A percentile compares a stretch with the other conserved stretches of the same genome.
Conservation (phyloP, 345 rosid genomes). For the Bruguiera parviflora region DNA sequence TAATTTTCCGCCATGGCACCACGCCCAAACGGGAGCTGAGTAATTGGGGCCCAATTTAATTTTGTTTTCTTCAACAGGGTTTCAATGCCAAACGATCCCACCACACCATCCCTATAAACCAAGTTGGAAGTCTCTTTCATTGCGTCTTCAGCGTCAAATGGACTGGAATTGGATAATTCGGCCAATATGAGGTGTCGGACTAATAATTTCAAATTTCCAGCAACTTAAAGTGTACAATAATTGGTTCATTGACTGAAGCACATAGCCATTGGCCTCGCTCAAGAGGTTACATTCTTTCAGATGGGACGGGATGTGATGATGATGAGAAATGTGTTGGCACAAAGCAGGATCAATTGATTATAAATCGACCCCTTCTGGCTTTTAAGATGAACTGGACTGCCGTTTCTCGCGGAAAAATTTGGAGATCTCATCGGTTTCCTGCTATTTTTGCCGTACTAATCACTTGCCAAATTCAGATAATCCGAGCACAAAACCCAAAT, state of each 20-base stretch:
- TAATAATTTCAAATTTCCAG: neutral
- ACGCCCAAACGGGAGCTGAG: neutral
- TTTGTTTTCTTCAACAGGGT: neutral
- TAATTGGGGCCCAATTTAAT: neutral
- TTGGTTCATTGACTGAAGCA: slow-evolving; percentile 8
- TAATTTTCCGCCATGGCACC: slow-evolving; percentile 10
- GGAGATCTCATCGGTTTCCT: neutral
- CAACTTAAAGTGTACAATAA: neutral
- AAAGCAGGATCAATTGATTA: neutral
- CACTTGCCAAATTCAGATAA: neutral
- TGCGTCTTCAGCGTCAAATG: neutral
- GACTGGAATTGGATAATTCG: neutral
- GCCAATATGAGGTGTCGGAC: neutral
- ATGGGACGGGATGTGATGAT: neutral
- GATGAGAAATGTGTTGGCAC: slow-evolving; percentile 6
- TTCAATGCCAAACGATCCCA: slow-evolving; percentile 9
- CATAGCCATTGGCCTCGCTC: neutral
- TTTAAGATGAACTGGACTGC: neutral
- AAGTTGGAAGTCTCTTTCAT: slow-evolving; percentile 18
- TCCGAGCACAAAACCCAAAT: neutral
- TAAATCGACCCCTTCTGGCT: too few species aligned
- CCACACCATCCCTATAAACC: neutral
- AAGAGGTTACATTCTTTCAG: neutral
- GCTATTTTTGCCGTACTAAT: neutral
- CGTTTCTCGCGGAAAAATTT: too few species aligned